phyloP scores from a whole-genome alignment of 441 rosid genomes.

The Syzygium syzygioides region DNA sequence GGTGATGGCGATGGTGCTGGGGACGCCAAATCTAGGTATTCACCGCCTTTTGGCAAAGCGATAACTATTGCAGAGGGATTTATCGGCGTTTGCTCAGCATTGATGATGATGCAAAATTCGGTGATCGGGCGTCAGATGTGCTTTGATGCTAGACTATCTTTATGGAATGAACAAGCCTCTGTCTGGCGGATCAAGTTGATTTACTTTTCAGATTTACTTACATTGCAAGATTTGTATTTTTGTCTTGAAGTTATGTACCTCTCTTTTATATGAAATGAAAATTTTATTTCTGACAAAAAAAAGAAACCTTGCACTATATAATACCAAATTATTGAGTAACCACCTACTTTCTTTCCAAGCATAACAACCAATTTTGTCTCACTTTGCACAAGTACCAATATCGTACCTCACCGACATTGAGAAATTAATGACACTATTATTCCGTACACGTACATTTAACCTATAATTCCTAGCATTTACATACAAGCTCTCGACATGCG shows the following conservation, averaged over 20 bases:
- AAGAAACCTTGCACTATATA: neutral
- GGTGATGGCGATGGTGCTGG: too few species aligned
- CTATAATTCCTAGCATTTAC: neutral
- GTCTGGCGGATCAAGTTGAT: neutral
- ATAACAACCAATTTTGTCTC: neutral
- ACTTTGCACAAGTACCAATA: fast-evolving
- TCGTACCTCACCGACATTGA: fast-evolving
- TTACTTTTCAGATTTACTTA: fast-evolving
- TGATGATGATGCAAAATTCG: neutral
- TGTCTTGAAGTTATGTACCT: neutral
- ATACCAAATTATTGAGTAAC: neutral
- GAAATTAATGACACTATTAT: neutral
- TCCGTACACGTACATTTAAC: neutral
- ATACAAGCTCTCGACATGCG: fast-evolving
- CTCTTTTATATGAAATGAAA: neutral
- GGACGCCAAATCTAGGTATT: neutral
- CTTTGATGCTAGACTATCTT: neutral
- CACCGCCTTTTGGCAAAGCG: neutral
- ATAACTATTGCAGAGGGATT: neutral
- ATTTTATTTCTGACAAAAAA: neutral
- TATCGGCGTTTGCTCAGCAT: fast-evolving
- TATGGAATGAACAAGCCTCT: neutral
- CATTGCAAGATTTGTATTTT: neutral
- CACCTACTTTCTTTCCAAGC: neutral
- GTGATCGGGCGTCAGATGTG: fast-evolving